Evolutionary conservation across 176 grass and related monocot species (phyloP), one percentile per base, ranked within the genome.

Genomic region (Zea luxurians): DNA sequence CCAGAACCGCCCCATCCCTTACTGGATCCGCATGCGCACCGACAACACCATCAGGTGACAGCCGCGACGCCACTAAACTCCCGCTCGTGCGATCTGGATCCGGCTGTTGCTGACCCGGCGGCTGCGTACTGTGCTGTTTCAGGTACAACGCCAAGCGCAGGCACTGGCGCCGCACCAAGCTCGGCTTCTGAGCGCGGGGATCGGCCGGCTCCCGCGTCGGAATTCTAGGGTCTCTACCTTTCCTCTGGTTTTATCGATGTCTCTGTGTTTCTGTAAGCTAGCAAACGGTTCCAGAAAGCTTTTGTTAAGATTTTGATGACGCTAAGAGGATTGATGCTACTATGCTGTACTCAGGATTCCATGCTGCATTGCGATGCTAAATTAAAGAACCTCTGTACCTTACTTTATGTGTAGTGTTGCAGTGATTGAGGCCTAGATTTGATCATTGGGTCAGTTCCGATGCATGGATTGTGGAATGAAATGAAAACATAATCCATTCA

Each of bases 71-170:
- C 62, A 2, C 15, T 8, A 2, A 40, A 2, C 13, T 37, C 1
- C 1, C 43, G 8, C 16, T 13, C 10, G 4, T 55, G 7, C 17
- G 43, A 78, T 78, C 16, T 45, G 17, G 35, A 72, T 4, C 8
- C 7, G 5, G 2, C 15, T 13, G 7, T 34, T 12, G 4, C 12
- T 62, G 0, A 81, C 4, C 53, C 16, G 0, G 0, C 3, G 1
- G 8, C 6, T 20, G 35, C 3, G 16, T 5, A 4, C 37, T 40
- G 46, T 78, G 41, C 2, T 41, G 7, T 70, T 69, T n/a, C 73
- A 97, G 93, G 93, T 97, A 97, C 84, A 93, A 97, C 54, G 93
- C 93, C 13, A 97, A 97, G 90, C 93, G 90, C 81, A 97, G 93
- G 93, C 93, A 97, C 66, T 97, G 93, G 90, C 93, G 93, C 78